These are phyloP conservation scores for Ophiostoma ulmi DNA, from an alignment of 2,329 filamentous ascomycete species.

Conservation along the genomic window DNA sequence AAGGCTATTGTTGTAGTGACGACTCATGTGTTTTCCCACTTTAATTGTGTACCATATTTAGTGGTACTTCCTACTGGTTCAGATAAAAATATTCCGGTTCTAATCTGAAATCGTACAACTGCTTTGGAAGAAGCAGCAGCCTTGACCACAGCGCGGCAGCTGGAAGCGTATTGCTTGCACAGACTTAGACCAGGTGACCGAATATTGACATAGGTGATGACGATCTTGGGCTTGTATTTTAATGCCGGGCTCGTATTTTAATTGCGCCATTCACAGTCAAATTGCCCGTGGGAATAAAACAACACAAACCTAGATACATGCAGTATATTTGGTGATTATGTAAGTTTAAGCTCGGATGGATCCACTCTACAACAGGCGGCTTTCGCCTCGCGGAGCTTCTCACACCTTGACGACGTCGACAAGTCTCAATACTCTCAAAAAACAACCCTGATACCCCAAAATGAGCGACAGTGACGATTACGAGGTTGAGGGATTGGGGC, in stretches of 20 bases:
- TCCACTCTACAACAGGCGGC: neutral
- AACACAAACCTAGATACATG: neutral
- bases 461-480: conserved; percentile 54
- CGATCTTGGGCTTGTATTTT: neutral
- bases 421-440: neutral
- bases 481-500: conserved; percentile 47
- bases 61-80: too few species aligned
- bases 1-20: too few species aligned
- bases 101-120: neutral
- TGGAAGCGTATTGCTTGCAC: neutral
- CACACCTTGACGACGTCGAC: neutral
- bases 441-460: neutral
- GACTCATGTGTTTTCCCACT: too few species aligned
- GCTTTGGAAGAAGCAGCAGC: neutral
- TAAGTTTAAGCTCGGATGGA: neutral
- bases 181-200: neutral
- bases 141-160: neutral
- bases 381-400: neutral
- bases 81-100: neutral
- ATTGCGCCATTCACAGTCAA: neutral
- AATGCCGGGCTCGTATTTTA: neutral
- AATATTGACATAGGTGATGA: neutral
- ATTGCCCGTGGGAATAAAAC: neutral
- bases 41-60: too few species aligned
- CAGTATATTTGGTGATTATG: conserved; percentile 34